These are phyloP conservation scores for Entomortierella chlamydospora DNA, from an alignment of 192 early-diverging fungal species.

Conservation along the genomic window DNA sequence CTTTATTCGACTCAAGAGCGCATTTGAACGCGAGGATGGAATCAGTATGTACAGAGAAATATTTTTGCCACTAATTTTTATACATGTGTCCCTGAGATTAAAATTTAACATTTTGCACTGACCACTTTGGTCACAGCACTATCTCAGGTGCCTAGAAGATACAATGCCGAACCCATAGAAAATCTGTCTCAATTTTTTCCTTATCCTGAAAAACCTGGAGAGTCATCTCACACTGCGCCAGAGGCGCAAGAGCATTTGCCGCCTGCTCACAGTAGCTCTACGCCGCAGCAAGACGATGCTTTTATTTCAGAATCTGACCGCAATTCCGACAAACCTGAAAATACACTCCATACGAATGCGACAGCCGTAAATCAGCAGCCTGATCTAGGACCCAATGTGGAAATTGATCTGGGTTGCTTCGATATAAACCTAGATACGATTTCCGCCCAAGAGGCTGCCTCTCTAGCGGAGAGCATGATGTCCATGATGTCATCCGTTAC, in stretches of 20 bases:
- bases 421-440: constrained; percentile 35
- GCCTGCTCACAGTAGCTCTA: not conserved
- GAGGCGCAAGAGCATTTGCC: not conserved
- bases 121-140: constrained; percentile 16
- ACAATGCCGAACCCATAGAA: constrained; percentile 25
- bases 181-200: constrained; percentile 54
- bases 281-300: not conserved
- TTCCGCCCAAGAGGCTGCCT: constrained; percentile 15
- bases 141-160: constrained; percentile 37
- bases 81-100: not conserved
- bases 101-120: not conserved
- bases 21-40: constrained; percentile 36
- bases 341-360: not conserved
- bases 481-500: constrained; percentile 8
- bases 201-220: constrained; percentile 42
- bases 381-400: not conserved
- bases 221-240: not conserved
- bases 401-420: constrained; percentile 21
- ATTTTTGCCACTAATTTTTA: constrained; percentile 26
- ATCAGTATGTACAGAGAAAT: constrained; percentile 23
- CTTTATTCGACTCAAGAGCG: constrained; percentile 23
- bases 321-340: not conserved
- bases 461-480: constrained; percentile 32
- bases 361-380: not conserved
- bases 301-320: not conserved